phyloP scores from a whole-genome alignment of 2,329 filamentous ascomycete species.

The Phaeophleospora eucalypticola region DNA sequence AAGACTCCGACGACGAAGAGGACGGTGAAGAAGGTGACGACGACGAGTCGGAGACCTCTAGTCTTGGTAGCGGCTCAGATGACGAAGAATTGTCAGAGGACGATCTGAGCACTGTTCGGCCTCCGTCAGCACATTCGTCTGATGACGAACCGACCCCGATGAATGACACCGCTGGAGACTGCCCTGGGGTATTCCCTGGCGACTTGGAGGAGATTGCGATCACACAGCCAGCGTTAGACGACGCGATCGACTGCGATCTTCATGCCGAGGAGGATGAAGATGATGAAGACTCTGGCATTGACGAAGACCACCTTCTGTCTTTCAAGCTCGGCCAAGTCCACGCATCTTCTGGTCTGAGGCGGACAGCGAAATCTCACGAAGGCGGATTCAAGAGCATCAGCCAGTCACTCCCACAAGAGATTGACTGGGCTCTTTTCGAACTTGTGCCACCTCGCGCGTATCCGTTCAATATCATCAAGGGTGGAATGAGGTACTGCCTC shows the following conservation, averaged over 20 bases:
- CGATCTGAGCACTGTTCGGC: slow-evolving; percentile 39
- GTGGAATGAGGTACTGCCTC: slow-evolving; percentile 39
- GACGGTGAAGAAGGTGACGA: slow-evolving; percentile 38
- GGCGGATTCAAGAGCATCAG: slow-evolving; percentile 47
- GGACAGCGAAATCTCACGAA: slow-evolving; percentile 38
- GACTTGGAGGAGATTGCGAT: slow-evolving; percentile 75
- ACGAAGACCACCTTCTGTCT: slow-evolving; percentile 73
- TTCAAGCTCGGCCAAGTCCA: slow-evolving; percentile 80
- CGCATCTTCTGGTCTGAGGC: slow-evolving; percentile 82
- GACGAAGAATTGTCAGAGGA: slow-evolving; percentile 56
- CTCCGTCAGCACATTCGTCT: slow-evolving; percentile 24
- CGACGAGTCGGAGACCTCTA: slow-evolving; percentile 30
- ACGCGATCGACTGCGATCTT: slow-evolving; percentile 63
- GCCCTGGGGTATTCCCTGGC: slow-evolving; percentile 69
- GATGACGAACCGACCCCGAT: slow-evolving; percentile 16
- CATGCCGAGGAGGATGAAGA: slow-evolving; percentile 79
- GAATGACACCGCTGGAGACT: slow-evolving; percentile 54
- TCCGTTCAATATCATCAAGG: slow-evolving; percentile 65
- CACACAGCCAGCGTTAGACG: slow-evolving; percentile 84
- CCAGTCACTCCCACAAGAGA: slow-evolving; percentile 71
- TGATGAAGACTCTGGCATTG: slow-evolving; percentile 68
- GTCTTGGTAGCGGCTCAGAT: slow-evolving; percentile 44
- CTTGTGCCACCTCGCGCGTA: slow-evolving; percentile 70
- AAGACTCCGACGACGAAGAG: slow-evolving; percentile 50
- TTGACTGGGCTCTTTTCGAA: slow-evolving; percentile 90